These are phyloP conservation scores for Pseudoscleropodium purum DNA, from an alignment of 225 moss, liverwort and hornwort species.

Conservation along the genomic window DNA sequence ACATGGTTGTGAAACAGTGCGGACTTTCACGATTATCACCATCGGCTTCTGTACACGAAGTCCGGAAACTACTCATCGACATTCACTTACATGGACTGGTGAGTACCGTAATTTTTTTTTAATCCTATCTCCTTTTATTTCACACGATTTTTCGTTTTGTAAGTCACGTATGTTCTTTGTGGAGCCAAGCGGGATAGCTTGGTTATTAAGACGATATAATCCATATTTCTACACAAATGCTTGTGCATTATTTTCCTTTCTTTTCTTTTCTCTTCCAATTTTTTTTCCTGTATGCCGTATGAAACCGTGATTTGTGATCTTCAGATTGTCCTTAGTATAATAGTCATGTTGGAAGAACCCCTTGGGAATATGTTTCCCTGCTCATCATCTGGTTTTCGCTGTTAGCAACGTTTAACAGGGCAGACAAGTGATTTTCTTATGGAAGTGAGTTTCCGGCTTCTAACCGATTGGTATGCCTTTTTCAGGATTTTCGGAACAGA, in stretches of 20 bases:
- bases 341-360: not conserved
- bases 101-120: not conserved
- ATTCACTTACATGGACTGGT: constrained; percentile 99
- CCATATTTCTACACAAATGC: not conserved
- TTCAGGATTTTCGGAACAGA: constrained; percentile 57
- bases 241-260: not conserved
- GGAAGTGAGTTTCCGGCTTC: not conserved
- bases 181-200: not conserved
- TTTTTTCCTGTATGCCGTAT: not conserved
- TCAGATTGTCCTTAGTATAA: not conserved
- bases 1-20: constrained; percentile 49
- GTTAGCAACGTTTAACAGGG: not conserved
- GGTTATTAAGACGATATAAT: not conserved
- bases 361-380: not conserved
- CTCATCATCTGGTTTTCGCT: not conserved
- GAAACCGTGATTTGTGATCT: not conserved
- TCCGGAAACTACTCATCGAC: constrained; percentile 99
- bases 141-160: not conserved
- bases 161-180: not conserved
- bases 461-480: not conserved
- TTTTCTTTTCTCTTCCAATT: too few relatives aligned
- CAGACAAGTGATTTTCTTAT: not conserved
- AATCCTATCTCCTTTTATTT: not conserved
- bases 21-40: constrained; percentile 98
- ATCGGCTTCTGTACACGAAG: constrained; percentile 89